Evolutionary conservation across 225 moss, liverwort and hornwort genomes (phyloP).

Genomic region (Marchantia paleacea): DNA sequence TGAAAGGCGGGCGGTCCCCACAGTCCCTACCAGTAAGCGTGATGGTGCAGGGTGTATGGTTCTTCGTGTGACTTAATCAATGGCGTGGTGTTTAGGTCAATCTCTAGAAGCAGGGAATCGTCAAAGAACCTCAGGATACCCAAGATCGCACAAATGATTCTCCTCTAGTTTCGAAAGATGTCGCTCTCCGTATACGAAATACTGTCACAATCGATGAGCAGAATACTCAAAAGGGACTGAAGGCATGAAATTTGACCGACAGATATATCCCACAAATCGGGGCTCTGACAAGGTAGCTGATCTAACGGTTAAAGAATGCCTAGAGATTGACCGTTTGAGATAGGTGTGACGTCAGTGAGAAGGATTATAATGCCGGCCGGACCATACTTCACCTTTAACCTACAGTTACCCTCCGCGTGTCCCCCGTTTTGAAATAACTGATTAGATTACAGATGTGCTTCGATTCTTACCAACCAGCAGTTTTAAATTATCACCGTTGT

Average conservation of each 20-base stretch:
- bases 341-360: background rate
- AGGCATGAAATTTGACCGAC: background rate
- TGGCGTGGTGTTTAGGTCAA: slow-evolving; percentile 16
- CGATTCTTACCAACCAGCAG: background rate
- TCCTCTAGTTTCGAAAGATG: too few species aligned
- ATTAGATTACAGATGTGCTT: background rate
- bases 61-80: background rate
- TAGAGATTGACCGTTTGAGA: background rate
- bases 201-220: too few species aligned
- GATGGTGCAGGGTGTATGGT: background rate
- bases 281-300: background rate
- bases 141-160: too few species aligned
- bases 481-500: background rate
- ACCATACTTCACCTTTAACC: background rate
- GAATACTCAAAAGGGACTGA: too few species aligned
- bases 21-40: background rate
- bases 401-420: background rate
- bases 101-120: background rate
- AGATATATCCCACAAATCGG: background rate
- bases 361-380: slow-evolving; percentile 5
- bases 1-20: background rate
- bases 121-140: too few species aligned
- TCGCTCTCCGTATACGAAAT: too few species aligned
- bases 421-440: background rate
- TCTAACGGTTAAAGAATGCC: background rate